phyloP scores from a whole-genome alignment of 441 rosid genomes.

The Eruca vesicaria region DNA sequence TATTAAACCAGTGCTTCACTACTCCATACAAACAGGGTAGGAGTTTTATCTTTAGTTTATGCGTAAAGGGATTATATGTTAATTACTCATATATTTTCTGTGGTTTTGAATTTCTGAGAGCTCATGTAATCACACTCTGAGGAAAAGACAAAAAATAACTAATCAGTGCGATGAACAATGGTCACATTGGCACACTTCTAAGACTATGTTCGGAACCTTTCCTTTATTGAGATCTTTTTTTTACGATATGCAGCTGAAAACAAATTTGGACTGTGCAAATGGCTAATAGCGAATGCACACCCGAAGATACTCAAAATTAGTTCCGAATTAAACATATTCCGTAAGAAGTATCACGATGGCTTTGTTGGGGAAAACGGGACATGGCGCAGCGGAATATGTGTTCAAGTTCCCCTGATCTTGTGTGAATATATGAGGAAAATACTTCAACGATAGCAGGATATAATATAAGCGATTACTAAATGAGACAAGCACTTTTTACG shows the following conservation, averaged over 20 bases:
- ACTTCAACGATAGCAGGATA: too few relatives aligned
- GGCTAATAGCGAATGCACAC: background rate
- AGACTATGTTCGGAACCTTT: too few relatives aligned
- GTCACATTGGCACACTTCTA: too few relatives aligned
- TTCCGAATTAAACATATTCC: background rate
- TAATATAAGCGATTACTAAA: too few relatives aligned
- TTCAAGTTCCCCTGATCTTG: too few relatives aligned
- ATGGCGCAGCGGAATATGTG: too few relatives aligned
- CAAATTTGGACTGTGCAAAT: background rate
- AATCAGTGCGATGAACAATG: too few relatives aligned
- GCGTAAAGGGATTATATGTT: constrained; percentile 57
- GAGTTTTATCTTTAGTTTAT: constrained; percentile 87
- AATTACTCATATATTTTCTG: background rate
- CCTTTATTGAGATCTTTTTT: too few relatives aligned
- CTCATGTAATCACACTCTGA: background rate
- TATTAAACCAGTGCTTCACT: constrained; percentile 69
- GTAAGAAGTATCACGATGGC: background rate
- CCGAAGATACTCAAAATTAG: background rate
- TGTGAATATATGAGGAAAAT: too few relatives aligned
- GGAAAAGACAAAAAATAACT: background rate
- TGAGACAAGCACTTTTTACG: too few relatives aligned
- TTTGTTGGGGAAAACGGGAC: too few relatives aligned
- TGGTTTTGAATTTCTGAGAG: background rate
- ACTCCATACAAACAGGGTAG: constrained; percentile 83
- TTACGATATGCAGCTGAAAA: too few relatives aligned